Conservation (phyloP, 495 filamentous ascomycete genomes). For the Pyronema domesticum region DNA sequence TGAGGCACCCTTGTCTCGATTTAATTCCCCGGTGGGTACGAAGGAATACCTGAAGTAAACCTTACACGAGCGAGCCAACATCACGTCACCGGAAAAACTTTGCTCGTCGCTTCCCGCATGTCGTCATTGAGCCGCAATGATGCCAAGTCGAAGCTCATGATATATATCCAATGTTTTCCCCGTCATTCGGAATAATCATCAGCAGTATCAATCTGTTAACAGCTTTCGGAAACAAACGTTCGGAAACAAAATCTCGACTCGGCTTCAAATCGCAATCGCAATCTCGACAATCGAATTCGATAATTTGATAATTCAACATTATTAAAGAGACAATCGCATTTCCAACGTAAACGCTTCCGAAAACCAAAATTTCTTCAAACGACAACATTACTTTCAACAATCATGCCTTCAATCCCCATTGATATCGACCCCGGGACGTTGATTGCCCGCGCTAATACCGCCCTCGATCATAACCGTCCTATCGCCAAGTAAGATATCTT, state of each 20-base stretch:
- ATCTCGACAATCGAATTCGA: neutral
- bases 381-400: neutral
- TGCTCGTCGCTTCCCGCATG: no score
- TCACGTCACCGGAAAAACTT: no score
- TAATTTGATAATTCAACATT: neutral
- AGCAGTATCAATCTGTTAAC: neutral
- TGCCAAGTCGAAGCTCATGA: no score
- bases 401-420: neutral
- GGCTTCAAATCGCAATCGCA: neutral
- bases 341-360: neutral
- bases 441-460: constrained; percentile 3
- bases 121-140: no score
- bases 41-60: no score
- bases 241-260: no score
- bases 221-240: neutral
- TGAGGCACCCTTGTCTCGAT: no score
- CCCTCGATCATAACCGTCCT: constrained; percentile 9
- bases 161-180: neutral
- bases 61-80: no score
- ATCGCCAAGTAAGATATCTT: constrained; percentile 7
- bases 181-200: neutral
- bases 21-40: no score
- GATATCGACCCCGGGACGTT: neutral
- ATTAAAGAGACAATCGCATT: neutral
- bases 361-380: neutral